A percentile compares a stretch with the other conserved stretches of the same genome.
Evolutionary conservation across 1,284 basidiomycete species (phyloP).

Genomic region (Wolfiporia cocos): DNA sequence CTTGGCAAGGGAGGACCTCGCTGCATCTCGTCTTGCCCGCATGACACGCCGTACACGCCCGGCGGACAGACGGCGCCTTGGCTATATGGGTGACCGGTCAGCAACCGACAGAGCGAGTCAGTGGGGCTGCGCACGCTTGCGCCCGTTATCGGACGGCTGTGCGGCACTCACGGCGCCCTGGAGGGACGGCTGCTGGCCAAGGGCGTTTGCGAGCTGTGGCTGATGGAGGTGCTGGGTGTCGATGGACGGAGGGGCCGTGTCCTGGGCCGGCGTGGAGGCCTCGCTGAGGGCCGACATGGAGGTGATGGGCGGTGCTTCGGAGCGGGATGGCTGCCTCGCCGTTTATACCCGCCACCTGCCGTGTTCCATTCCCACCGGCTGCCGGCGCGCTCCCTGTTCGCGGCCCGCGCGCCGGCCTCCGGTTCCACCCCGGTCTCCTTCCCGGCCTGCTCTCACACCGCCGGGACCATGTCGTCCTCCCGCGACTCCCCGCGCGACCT

Average conservation of each 20-base stretch:
- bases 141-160: too few relatives aligned
- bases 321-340: slow-evolving; percentile 40
- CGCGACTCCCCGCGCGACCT: too few relatives aligned
- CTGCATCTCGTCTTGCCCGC: slow-evolving; percentile 75
- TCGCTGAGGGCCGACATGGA: slow-evolving; percentile 68
- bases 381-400: background rate
- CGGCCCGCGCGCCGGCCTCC: slow-evolving; percentile 4
- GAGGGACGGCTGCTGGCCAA: slow-evolving; percentile 29
- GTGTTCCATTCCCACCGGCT: slow-evolving; percentile 1
- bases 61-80: slow-evolving; percentile 70
- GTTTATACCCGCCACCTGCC: background rate
- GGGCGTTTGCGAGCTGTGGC: slow-evolving; percentile 36
- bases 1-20: slow-evolving; percentile 68
- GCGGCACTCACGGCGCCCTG: slow-evolving; percentile 18
- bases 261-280: slow-evolving; percentile 55
- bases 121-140: slow-evolving; percentile 37
- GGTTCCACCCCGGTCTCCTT: slow-evolving; percentile 10
- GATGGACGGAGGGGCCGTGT: slow-evolving; percentile 44
- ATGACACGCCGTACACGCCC: slow-evolving; percentile 75
- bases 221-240: slow-evolving; percentile 58
- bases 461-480: slow-evolving; percentile 8
- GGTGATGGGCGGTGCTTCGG: slow-evolving; percentile 45
- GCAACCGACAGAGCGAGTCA: slow-evolving; percentile 12
- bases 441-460: slow-evolving; percentile 10
- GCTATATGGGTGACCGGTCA: slow-evolving; percentile 34